These are phyloP conservation scores for Warburgia ugandensis DNA, from an alignment of 164 flowering plant genomes.

Conservation along the genomic window DNA sequence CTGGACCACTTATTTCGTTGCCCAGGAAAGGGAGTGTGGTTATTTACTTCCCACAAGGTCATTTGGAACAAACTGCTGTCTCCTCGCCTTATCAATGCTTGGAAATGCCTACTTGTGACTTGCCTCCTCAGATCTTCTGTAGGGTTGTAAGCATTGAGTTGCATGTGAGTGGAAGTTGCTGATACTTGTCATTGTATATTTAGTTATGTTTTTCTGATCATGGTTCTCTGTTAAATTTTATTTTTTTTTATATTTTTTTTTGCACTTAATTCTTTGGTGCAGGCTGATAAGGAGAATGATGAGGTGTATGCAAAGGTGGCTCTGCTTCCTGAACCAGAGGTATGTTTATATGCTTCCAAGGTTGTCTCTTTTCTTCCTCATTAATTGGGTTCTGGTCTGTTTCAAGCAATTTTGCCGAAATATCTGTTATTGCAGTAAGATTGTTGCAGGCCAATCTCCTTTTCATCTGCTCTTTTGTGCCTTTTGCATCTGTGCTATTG, in stretches of 20 bases:
- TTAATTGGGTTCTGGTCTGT: too few relatives aligned
- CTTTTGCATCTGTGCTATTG: neutral
- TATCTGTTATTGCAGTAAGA: too few relatives aligned
- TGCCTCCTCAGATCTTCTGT: slow-evolving; percentile 81
- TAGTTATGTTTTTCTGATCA: neutral
- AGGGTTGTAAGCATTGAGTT: slow-evolving; percentile 67
- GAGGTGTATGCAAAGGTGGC: slow-evolving; percentile 86
- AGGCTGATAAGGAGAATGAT: slow-evolving; percentile 93
- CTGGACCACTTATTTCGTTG: slow-evolving; percentile 76
- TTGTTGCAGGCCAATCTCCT: too few relatives aligned
- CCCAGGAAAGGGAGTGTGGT: slow-evolving; percentile 83
- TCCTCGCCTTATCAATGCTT: slow-evolving; percentile 26
- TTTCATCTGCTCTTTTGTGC: neutral
- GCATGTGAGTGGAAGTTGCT: slow-evolving; percentile 76
- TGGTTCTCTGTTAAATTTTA: neutral
- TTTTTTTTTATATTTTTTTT: neutral
- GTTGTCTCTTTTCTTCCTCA: too few relatives aligned
- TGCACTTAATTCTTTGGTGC: slow-evolving; percentile 7
- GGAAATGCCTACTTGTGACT: slow-evolving; percentile 59
- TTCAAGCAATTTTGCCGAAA: too few relatives aligned
- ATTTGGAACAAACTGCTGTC: slow-evolving; percentile 58
- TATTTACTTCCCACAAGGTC: slow-evolving; percentile 94
- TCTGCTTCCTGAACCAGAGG: slow-evolving; percentile 66
- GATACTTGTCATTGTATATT: neutral
- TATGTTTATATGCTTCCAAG: neutral